These are phyloP conservation scores for Chaetomium sp. DNA, from an alignment of 2,329 filamentous ascomycete genomes.

Conservation along the genomic window DNA sequence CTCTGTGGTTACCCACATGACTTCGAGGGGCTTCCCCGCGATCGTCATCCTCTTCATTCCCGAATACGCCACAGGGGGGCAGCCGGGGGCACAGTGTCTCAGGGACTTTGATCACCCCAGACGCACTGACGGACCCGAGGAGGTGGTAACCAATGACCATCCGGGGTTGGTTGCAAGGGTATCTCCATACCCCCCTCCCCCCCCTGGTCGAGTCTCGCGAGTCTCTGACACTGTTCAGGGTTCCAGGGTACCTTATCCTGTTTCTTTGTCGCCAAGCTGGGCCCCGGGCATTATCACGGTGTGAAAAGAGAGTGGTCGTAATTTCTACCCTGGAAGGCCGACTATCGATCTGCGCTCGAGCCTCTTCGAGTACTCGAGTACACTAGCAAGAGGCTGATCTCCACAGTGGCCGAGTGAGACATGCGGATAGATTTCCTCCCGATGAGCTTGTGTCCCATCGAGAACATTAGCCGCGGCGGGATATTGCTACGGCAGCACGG, in stretches of 20 bases:
- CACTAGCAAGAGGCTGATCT: too few species aligned
- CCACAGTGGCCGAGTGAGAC: neutral
- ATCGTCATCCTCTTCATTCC: neutral
- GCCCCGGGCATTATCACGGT: neutral
- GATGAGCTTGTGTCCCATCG: neutral
- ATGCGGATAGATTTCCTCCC: neutral
- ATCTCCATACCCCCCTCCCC: too few species aligned
- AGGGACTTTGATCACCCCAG: neutral
- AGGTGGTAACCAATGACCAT: constrained; percentile 27
- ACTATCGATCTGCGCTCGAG: neutral
- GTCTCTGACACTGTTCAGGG: constrained; percentile 3
- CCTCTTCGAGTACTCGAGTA: neutral
- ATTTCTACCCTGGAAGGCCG: neutral
- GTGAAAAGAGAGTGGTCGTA: neutral
- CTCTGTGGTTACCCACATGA: neutral
- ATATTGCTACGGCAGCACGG: neutral
- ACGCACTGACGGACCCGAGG: constrained; percentile 22
- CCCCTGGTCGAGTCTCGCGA: neutral
- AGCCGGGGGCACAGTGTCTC: neutral
- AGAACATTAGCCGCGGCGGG: neutral
- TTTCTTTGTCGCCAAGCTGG: neutral
- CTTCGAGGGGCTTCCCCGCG: neutral
- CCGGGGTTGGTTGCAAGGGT: neutral
- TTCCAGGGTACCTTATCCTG: neutral
- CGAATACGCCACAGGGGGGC: neutral